Evolutionary conservation across 495 filamentous ascomycete species (phyloP).

Genomic region (Corynascus novoguineensis): DNA sequence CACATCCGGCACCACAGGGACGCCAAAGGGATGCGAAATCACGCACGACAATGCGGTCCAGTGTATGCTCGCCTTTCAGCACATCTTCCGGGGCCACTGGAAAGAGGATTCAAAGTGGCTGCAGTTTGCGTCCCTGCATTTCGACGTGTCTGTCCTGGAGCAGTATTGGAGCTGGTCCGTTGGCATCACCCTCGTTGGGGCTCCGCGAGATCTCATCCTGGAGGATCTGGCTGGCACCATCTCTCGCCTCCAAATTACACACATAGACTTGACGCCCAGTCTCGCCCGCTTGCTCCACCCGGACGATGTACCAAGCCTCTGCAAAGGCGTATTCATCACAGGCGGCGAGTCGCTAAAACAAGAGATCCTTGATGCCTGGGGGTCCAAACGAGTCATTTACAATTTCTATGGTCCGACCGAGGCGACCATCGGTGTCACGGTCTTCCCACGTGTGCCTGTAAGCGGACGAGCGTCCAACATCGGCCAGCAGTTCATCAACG

Average conservation of each 20-base stretch:
- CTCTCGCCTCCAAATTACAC: constrained; percentile 66
- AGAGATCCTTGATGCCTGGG: constrained; percentile 69
- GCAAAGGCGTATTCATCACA: constrained; percentile 68
- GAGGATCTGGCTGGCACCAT: constrained; percentile 70
- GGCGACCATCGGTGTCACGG: constrained; percentile 80
- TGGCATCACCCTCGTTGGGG: constrained; percentile 72
- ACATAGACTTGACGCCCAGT: constrained; percentile 75
- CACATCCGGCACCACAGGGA: constrained; percentile 78
- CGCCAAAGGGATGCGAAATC: constrained; percentile 71
- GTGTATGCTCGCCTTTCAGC: constrained; percentile 66
- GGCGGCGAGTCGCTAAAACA: constrained; percentile 67
- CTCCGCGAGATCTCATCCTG: constrained; percentile 69
- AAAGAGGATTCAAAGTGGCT: constrained; percentile 64
- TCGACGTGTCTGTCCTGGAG: constrained; percentile 82
- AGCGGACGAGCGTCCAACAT: constrained; percentile 80
- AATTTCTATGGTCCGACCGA: constrained; percentile 84
- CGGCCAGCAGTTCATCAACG: constrained; percentile 74
- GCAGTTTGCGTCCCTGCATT: constrained; percentile 85
- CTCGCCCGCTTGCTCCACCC: constrained; percentile 57
- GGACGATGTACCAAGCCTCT: constrained; percentile 61
- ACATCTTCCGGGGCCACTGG: constrained; percentile 67
- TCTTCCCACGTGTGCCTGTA: constrained; percentile 63
- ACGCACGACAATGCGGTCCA: constrained; percentile 71
- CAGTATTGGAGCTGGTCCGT: constrained; percentile 88
- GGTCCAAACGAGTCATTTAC: constrained; percentile 57